Base-by-base conservation (phyloP, 2,329 filamentous ascomycete species). In the Sporothrix sp. region DNA sequence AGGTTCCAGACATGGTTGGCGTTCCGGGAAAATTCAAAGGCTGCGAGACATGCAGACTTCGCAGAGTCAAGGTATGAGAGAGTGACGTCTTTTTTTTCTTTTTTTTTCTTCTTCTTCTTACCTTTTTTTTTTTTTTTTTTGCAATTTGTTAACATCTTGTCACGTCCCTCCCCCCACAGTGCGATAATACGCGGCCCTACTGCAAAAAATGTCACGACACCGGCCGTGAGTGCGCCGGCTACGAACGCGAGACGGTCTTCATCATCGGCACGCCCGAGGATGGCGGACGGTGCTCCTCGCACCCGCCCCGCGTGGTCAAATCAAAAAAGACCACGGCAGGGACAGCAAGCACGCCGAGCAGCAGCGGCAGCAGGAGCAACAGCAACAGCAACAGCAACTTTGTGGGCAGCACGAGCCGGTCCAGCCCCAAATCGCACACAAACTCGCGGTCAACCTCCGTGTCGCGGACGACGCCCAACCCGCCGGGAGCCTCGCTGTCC, bases 21-120 rank as follows among this genome's bases (percentile, higher is more conserved):
- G 78, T 82, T 52, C 72, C 77, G 33, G 78, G 78, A 47, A 81
- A 81, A 63, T 82, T 76, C 62, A 81, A 81, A 63, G 78, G 78
- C 33, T 82, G 78, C 64, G 78, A 80, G 63, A 81, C 78, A 23
- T 82, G 79, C 60, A 69, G 78, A 44, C 66, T 70, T 25, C 68
- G 78, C 47, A 71, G 79, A 62, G 78, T 81, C 54, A 79, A 78
- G 61, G 78, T 79, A 66, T 56, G 71, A 20, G 6, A 3, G 32
- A 11, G 10, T 14, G 20, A 33, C 3, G 3, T 57, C 20, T 20
- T 18, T 18, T 25, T 27, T 3, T 16, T 44, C 32, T 47, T 37
- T n/a, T 30, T 16, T 8, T 14, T 23, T 13, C 21, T 11, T 47
- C 28, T 46, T 42, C 53, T 42, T 45, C 33, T 47, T 42, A 7